These are phyloP conservation scores for Coemansia sp. DNA, from an alignment of 192 early-diverging fungal genomes.

Conservation along the genomic window DNA sequence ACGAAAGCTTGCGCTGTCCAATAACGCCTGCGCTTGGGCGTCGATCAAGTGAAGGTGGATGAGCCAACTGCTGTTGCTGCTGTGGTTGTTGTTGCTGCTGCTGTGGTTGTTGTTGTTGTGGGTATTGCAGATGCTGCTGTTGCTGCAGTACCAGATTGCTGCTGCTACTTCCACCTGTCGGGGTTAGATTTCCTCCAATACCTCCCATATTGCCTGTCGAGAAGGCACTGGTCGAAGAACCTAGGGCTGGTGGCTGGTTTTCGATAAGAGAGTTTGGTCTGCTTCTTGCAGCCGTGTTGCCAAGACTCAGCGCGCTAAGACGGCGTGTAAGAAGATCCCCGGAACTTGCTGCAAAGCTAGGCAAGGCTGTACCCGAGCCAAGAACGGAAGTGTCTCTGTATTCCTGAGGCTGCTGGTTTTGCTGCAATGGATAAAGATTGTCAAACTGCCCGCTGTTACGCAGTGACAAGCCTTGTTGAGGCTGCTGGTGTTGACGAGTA, in stretches of 20 bases:
- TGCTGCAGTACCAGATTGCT: neutral
- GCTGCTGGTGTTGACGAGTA: slow-evolving; percentile 17
- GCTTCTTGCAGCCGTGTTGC: slow-evolving; percentile 8
- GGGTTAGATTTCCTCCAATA: slow-evolving; percentile 1
- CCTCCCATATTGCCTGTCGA: neutral
- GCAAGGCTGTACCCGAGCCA: slow-evolving; percentile 20
- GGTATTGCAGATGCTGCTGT: slow-evolving; percentile 1
- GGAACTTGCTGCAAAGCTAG: slow-evolving; percentile 24
- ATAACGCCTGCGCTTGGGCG: slow-evolving; percentile 53
- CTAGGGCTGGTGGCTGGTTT: neutral
- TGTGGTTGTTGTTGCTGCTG: slow-evolving; percentile 6
- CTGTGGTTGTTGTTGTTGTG: neutral
- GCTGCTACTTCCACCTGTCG: neutral
- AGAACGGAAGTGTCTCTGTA: slow-evolving; percentile 7
- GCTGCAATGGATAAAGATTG: slow-evolving; percentile 12
- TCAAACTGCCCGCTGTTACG: slow-evolving; percentile 33
- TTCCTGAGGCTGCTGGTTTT: slow-evolving; percentile 16
- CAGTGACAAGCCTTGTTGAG: slow-evolving; percentile 8
- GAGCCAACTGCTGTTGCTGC: slow-evolving; percentile 7
- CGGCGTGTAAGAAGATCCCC: slow-evolving; percentile 50
- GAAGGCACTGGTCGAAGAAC: neutral
- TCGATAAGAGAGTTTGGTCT: slow-evolving; percentile 4
- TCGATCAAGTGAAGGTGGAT: slow-evolving; percentile 33
- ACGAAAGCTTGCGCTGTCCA: slow-evolving; percentile 52
- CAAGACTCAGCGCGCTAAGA: slow-evolving; percentile 42